Base-by-base conservation (phyloP, 1,284 basidiomycete genomes). In the Tetrapyrgos nigripes region DNA sequence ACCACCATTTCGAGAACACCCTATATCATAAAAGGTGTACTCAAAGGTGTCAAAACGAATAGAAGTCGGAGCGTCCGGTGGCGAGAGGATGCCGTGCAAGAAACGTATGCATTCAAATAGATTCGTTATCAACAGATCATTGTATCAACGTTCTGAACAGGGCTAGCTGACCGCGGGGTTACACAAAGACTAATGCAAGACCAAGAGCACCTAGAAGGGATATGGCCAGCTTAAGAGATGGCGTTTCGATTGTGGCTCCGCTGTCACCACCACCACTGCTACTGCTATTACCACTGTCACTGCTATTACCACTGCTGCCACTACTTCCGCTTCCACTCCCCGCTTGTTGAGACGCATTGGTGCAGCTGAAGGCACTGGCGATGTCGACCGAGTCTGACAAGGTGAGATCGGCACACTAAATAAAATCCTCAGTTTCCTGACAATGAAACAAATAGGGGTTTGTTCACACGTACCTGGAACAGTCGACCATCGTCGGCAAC, bases 371-470 rank as follows among this genome's bases (percentile, higher is more conserved):
- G 1, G 78, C 76, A 13, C 73, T 74, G 10, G 73, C 78, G 62
- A 37, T 79, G 65, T 73, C 78, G 51, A 76, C 81, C 44, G 83
- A 78, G 28, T n/a, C n/a, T n/a, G n/a, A n/a, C n/a, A 94, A 77
- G 6, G 86, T 84, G 53, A 94, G 71, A 72, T 93, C 91, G 47
- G 90, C 80, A 68, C 91, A 93, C 86, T 89, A 60, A 2, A 24
- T 44, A 44, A 27, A 5, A 10, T 21, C 40, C 14, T 52, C 29
- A 52, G 28, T 17, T 11, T 4, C n/a, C n/a, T 43, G 33, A 14
- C 35, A 43, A 4, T 5, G 21, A 27, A 17, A 28, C 31, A 33
- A 6, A 26, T n/a, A n/a, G 24, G 26, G 33, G 43, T 11, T n/a
- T 10, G 17, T 47, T 9, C 2, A 1, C 43, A 28, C 74, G 27